Evolutionary conservation across 2,329 filamentous ascomycete species (phyloP), one percentile per base, ranked within the genome.

Genomic region (Penicillium sp.): DNA sequence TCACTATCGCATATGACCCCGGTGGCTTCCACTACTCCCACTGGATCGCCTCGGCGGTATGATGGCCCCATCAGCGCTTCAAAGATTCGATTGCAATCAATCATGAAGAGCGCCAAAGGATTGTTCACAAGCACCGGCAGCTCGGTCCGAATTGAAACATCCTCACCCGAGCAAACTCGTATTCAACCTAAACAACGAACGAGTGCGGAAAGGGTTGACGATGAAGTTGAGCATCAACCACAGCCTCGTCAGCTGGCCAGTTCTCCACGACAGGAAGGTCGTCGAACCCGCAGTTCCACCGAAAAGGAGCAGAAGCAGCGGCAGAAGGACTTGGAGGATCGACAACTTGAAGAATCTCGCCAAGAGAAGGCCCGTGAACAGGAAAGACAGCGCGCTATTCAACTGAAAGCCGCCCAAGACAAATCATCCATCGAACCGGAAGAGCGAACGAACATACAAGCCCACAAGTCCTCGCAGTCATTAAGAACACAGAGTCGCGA

Each of bases 11-110:
- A 86, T 58, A 79, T 82, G 7, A 71, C 79, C 19, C 72, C 82
- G 26, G 76, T 75, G n/a, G 45, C 55, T 9, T 80, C 85, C 13
- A 87, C 84, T 16, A 87, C 84, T 50, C 84, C 85, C 27, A 73
- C 76, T 48, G 82, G 81, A 29, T 87, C 85, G 24, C 85, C 85
- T 27, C 72, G 65, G 65, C 82, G 72, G 77, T 83, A 72, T 78
- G 92, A 96, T 64, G 93, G 89, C 57, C 91, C 91, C 5, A 76
- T 97, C 57, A 96, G 93, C 74, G 91, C 95, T 51, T 93, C 95
- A 27, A 98, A 96, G 78, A 91, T 90, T 69, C 96, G 92, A 71
- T 81, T 98, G 48, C 96, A 93, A 47, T 96, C 93, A 10, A 92
- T 96, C 58, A 81, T 97, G 66, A 93, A 92, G 75, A 90, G 88